Base-by-base conservation (phyloP, 441 rosid species). In the Corymbia calophylla region DNA sequence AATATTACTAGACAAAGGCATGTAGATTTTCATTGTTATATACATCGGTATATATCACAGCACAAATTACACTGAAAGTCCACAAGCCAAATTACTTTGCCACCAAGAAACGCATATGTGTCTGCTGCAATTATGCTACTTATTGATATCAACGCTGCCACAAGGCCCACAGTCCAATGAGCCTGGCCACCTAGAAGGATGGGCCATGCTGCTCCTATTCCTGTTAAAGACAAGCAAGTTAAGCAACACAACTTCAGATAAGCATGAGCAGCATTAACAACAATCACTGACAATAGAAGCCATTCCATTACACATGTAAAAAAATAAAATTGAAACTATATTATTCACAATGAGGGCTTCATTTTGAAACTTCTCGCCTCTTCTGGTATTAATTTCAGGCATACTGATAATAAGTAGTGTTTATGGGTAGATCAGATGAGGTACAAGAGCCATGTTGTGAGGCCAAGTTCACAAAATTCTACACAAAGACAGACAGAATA, bases 161-260 rank as follows among this genome's bases (percentile, higher is more conserved):
- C 99, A 88, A 98, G 99, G 90, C 99, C 99, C 49, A 98, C 98
- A 6, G 99, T 97, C 99, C 99, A 98, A 89, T 97, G 99, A 92
- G 97, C 93, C 93, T 92, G 98, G 66, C 99, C 99, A 64, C 99
- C 97, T 88, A 98, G 95, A 92, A 97, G 94, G 92, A 94, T 87
- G 51, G 98, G 99, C 99, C 99, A 97, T 51, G 93, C 88, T 86
- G 93, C 93, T 91, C 94, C 99, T 77, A 95, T 73, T 88, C 94
- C 99, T 96, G 95, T 90, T 89, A 91, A 88, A 92, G 53, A 89
- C 48, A 89, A 92, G 89, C 82, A 54, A 54, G 62, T 68, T 86
- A 86, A 86, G 56, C 87, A 84, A 85, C 87, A 87, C 23, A 89
- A 44, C 56, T 82, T 32, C 54, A 85, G 53, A 64, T 87, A 89